phyloP scores from a whole-genome alignment of 1,139 yeast species.

The Meyerozyma elateridarum region DNA sequence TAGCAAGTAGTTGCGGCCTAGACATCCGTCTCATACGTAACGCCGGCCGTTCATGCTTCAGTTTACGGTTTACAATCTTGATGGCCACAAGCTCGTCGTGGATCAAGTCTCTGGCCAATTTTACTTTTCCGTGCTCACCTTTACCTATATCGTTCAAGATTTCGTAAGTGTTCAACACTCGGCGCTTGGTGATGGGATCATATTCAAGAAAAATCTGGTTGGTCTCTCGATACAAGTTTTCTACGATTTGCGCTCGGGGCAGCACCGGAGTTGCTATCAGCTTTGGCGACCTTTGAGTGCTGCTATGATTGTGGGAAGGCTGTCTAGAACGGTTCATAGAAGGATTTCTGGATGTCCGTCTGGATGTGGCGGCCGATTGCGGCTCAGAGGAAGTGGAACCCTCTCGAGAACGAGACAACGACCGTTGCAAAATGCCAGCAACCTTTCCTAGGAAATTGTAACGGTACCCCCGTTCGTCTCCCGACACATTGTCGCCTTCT shows the following conservation, averaged over 20 bases:
- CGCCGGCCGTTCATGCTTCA: slow-evolving; percentile 49
- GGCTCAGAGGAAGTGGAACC: slow-evolving; percentile 14
- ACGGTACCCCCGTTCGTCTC: slow-evolving; percentile 17
- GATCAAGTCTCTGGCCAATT: slow-evolving; percentile 73
- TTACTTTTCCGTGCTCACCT: slow-evolving; percentile 98
- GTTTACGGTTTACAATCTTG: slow-evolving; percentile 80
- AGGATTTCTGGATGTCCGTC: too few species aligned
- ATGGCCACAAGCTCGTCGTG: slow-evolving; percentile 81
- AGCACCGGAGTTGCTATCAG: slow-evolving; percentile 2
- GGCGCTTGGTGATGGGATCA: slow-evolving; percentile 82
- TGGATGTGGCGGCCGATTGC: slow-evolving; percentile 3
- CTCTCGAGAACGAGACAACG: slow-evolving; percentile 17
- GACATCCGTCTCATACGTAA: slow-evolving; percentile 42
- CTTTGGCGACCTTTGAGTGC: too few species aligned
- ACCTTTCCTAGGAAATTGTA: slow-evolving; percentile 30
- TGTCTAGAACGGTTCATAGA: slow-evolving; percentile 4
- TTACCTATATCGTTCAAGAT: slow-evolving; percentile 82
- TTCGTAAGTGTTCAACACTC: slow-evolving; percentile 86
- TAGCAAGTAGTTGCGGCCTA: slow-evolving; percentile 12
- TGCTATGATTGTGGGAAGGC: too few species aligned
- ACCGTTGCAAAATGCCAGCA: slow-evolving; percentile 26
- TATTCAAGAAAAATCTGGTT: slow-evolving; percentile 75
- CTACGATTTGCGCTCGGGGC: slow-evolving; percentile 3
- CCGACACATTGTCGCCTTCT: background rate
- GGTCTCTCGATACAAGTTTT: slow-evolving; percentile 61